A percentile compares a stretch with the other conserved stretches of the same genome.
phyloP scores from a whole-genome alignment of 129 eudicot genomes.

The Gnaphalium uliginosum region DNA sequence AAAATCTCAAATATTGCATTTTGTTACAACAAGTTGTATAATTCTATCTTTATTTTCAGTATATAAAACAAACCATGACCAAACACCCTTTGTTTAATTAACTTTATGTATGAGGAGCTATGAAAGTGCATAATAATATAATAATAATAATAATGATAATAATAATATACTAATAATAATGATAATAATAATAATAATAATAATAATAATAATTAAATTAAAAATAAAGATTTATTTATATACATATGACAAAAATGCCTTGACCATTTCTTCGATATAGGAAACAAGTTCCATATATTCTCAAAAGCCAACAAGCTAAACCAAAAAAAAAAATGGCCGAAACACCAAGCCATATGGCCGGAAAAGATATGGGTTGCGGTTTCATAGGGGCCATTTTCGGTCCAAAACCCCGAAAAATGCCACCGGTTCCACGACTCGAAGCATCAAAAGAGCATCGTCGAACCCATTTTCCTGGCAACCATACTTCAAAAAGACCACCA shows the following conservation, averaged over 20 bases:
- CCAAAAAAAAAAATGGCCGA: slow-evolving; percentile 49
- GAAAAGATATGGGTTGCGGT: slow-evolving; percentile 62
- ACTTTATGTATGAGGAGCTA: not conserved
- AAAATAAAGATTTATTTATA: not conserved
- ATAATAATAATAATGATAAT: too few relatives aligned
- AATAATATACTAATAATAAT: too few relatives aligned
- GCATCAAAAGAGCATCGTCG: slow-evolving; percentile 34
- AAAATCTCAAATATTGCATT: too few relatives aligned
- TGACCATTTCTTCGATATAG: slow-evolving; percentile 29
- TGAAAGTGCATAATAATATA: not conserved
- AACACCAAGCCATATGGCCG: slow-evolving; percentile 36
- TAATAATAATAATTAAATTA: not conserved
- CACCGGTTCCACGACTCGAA: slow-evolving; percentile 40
- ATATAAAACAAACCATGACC: not conserved
- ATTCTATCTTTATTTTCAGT: too few relatives aligned
- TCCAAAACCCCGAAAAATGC: slow-evolving; percentile 30
- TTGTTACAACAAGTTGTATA: too few relatives aligned
- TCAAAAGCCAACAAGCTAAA: slow-evolving; percentile 15
- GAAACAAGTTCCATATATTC: slow-evolving; percentile 9
- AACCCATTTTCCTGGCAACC: slow-evolving; percentile 19
- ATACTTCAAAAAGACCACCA: slow-evolving; percentile 30
- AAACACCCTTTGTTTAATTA: not conserved
- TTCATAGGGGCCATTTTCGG: slow-evolving; percentile 53
- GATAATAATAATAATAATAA: too few relatives aligned
- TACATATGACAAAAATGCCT: not conserved